Base-by-base conservation (phyloP, 495 filamentous ascomycete species). In the Podospora australis region DNA sequence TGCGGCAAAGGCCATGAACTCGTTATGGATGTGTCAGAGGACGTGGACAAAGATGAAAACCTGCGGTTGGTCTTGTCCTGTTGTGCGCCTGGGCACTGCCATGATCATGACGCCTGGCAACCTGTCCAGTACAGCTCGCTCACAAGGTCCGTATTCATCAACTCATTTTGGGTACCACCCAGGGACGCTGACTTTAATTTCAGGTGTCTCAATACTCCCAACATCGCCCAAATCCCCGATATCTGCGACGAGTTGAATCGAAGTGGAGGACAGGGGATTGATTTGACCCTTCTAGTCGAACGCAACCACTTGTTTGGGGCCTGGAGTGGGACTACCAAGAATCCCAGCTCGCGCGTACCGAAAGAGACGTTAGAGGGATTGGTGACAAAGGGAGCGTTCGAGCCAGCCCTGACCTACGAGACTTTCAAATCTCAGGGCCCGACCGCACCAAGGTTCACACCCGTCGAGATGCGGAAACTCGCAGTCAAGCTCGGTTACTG, bases 401-500 rank as follows among this genome's bases (percentile, higher is more conserved):
- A 24, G 21, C 39, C 39, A 25, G 13, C 26, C n/a, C 25, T 1
- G 21, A 42, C 20, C 19, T 42, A 1, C 20, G 6, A 19, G 7
- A 2, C 39, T 1, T 42, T 30, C 26, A 30, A 30, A 6, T 25
- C 39, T 6, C 7, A 22, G 25, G 11, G 39, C 8, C 11, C 39
- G 6, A 5, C 20, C 23, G 20, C 20, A 14, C 8, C 7, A 5
- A 42, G 39, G 40, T 48, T 14, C 46, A 39, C 6, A 5, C 34
- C 46, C 0, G 34, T 24, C 2, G 43, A 50, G 1, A 57, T 21
- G 49, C 26, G 49, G 14, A 9, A 30, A 25, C 42, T 52, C 9
- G 49, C 49, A 1, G 42, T 52, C 8, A 8, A 28, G 14, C 42
- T 52, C 13, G 49, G 49, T 19, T 46, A 36, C 17, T 41, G 41